Base-by-base conservation (phyloP, 805 yeast genomes). In the Kregervanrija fluxuum region DNA sequence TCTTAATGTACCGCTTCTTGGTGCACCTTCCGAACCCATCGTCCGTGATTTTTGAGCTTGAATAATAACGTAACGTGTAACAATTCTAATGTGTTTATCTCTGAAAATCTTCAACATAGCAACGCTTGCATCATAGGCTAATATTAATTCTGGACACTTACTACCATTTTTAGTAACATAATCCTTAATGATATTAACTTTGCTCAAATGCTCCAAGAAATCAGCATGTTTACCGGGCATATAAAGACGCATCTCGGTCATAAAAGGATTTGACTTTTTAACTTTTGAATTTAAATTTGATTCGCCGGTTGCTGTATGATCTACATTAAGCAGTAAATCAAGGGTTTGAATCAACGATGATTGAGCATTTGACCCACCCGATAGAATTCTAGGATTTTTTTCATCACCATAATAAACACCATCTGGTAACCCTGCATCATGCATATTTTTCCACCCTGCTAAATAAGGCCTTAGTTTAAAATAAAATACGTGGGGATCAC, bases 291-390 rank as follows among this genome's bases (percentile, higher is more conserved):
- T 47, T 16, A 42, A 30, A 48, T 33, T 31, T 10, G 46, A 40
- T 30, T 38, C 42, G 3, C 95, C 96, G 1, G 91, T 80, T 4
- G 95, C 81, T 50, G 72, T 74, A 62, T 90, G 98, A 47, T 80
- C 80, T 12, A 90, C 84, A 40, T 79, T 79, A 35, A 90, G 70
- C 13, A 88, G 62, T 22, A 86, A 75, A 59, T 90, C 98, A 49
- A 90, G 69, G 22, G 88, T 82, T 65, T 90, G 97, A 50, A 91
- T 85, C 55, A 90, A 70, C 2, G 96, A 86, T 39, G 90, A 80
- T 64, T 90, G 98, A 0, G 96, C 97, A 60, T 90, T 90, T 4
- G 95, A 85, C 1, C 98, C 98, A 28, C 98, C 98, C 13, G 95
- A 73, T 60, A 75, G 82, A 32, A 64, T 59, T 53, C 82, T 68